These are phyloP conservation scores for Backusella morwellensis DNA, from an alignment of 192 early-diverging fungal genomes.

Conservation along the genomic window DNA sequence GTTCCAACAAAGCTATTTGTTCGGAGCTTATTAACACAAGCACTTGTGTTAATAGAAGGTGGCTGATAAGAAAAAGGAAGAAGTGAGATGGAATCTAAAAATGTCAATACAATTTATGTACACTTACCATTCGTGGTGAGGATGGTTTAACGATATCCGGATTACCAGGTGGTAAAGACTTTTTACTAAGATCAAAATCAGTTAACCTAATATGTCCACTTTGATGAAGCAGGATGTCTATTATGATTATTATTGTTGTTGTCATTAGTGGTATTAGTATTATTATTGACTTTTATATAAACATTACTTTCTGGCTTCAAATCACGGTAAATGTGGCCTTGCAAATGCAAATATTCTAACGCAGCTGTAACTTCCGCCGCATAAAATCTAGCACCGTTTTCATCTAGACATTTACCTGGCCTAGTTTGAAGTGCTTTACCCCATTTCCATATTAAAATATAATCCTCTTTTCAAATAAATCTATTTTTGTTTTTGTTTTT, in stretches of 20 bases:
- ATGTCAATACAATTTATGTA: background rate
- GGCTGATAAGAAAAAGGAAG: slow-evolving; percentile 28
- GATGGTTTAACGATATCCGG: slow-evolving; percentile 64
- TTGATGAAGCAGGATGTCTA: slow-evolving; percentile 87
- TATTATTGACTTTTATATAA: slow-evolving; percentile 1
- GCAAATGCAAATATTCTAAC: slow-evolving; percentile 94
- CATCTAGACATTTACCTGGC: slow-evolving; percentile 84
- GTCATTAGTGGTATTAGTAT: background rate
- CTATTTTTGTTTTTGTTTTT: background rate
- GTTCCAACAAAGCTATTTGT: slow-evolving; percentile 99
- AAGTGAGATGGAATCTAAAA: background rate
- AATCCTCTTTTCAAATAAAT: background rate
- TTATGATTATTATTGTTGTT: background rate
- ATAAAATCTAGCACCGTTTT: slow-evolving; percentile 94
- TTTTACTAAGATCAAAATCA: slow-evolving; percentile 98
- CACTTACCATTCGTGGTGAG: slow-evolving; percentile 52
- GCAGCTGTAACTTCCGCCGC: slow-evolving; percentile 95
- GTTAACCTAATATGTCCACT: slow-evolving; percentile 97
- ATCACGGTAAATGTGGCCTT: slow-evolving; percentile 97
- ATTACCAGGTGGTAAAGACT: slow-evolving; percentile 75
- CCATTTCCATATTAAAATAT: background rate
- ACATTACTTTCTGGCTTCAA: slow-evolving; percentile 91
- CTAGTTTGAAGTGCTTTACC: slow-evolving; percentile 72
- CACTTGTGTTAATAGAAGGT: slow-evolving; percentile 83
- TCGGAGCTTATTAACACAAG: slow-evolving; percentile 81